Evolutionary conservation across 73 alveolate species (phyloP).

Genomic region (Diophrys sp.): DNA sequence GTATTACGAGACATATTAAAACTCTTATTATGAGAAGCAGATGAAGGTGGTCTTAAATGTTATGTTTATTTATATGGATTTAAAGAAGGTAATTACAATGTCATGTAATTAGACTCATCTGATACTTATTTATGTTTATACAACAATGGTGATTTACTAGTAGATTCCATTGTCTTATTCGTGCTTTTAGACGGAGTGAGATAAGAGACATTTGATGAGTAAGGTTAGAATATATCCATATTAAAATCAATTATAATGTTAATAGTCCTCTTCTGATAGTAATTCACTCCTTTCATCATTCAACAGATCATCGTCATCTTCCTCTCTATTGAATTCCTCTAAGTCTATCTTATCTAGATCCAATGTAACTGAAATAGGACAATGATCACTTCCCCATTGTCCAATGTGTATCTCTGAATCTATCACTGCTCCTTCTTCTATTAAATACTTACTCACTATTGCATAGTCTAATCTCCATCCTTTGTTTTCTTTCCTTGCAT

Average conservation of each 20-base stretch:
- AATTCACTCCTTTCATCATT: conserved; percentile 33
- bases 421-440: conserved; percentile 14
- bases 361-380: conserved; percentile 67
- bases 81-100: too few species aligned
- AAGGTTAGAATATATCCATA: not conserved
- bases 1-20: too few species aligned
- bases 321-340: conserved; percentile 21
- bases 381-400: conserved; percentile 81
- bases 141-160: too few species aligned
- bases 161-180: too few species aligned
- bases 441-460: conserved; percentile 55
- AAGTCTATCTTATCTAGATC: conserved; percentile 34
- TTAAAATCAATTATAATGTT: conserved; percentile 11
- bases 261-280: conserved; percentile 34
- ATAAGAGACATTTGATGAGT: too few species aligned
- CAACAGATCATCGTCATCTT: not conserved
- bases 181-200: too few species aligned
- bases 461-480: conserved; percentile 97
- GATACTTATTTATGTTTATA: too few species aligned
- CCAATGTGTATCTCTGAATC: conserved; percentile 70
- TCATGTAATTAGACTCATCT: too few species aligned
- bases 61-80: too few species aligned
- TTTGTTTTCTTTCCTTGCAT: conserved; percentile 66
- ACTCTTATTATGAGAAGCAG: too few species aligned
- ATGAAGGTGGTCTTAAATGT: too few species aligned